Percentiles rank a stretch among this genome's conserved stretches.
Conservation (phyloP, 2,329 filamentous ascomycete genomes). For the Epicoccum sorghinum region DNA sequence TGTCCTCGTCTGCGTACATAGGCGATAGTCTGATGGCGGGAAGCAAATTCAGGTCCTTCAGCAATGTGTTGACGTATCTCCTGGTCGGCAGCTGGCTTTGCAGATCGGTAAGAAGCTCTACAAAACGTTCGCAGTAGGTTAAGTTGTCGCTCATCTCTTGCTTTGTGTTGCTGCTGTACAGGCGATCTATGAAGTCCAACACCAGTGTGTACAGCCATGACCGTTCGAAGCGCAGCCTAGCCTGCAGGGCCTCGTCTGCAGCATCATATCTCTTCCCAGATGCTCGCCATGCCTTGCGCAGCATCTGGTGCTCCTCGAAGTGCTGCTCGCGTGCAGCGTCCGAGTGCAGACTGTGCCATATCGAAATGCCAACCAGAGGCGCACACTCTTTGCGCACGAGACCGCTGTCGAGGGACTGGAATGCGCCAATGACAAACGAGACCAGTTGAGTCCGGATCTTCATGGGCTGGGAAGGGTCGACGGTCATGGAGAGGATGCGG, state of each 20-base stretch:
- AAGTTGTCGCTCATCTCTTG: conserved; percentile 64
- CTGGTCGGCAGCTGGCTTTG: conserved; percentile 93
- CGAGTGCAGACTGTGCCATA: conserved; percentile 91
- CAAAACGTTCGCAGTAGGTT: conserved; percentile 87
- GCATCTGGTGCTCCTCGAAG: conserved; percentile 73
- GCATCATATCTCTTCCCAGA: conserved; percentile 84
- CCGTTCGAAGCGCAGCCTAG: conserved; percentile 84
- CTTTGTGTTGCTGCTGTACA: conserved; percentile 60
- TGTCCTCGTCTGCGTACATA: conserved; percentile 75
- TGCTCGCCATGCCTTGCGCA: conserved; percentile 91
- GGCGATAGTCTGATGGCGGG: conserved; percentile 79
- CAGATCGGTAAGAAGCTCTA: conserved; percentile 88
- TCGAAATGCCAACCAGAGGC: conserved; percentile 88
- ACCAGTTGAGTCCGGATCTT: conserved; percentile 76
- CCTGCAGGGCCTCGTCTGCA: conserved; percentile 79
- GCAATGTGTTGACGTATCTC: conserved; percentile 86
- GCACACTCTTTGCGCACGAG: conserved; percentile 96
- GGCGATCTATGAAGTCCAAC: conserved; percentile 77
- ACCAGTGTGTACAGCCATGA: conserved; percentile 90
- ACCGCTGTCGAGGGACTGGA: conserved; percentile 88
- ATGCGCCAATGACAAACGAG: conserved; percentile 86
- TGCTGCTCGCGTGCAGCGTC: conserved; percentile 75
- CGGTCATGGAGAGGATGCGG: conserved; percentile 83
- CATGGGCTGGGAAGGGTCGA: conserved; percentile 58
- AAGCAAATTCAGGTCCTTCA: conserved; percentile 84